phyloP scores from a whole-genome alignment of 306 rosid genomes.

The Trifolium pratense region DNA sequence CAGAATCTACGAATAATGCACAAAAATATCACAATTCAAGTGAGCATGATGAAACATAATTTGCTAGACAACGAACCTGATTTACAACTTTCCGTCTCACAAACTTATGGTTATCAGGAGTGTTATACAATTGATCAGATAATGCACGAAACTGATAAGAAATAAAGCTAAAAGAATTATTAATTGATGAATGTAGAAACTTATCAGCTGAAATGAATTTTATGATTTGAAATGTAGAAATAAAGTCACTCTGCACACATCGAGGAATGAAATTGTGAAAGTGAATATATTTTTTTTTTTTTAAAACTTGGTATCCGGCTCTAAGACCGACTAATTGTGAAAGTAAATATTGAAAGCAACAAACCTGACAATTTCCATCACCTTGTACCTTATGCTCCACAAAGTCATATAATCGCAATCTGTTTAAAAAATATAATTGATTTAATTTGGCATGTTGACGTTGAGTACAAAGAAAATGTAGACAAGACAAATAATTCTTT shows the following conservation, averaged over 20 bases:
- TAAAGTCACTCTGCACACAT: slow-evolving; percentile 15
- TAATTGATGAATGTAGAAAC: slow-evolving; percentile 30
- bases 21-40: slow-evolving; percentile 22
- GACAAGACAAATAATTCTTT: slow-evolving; percentile 27
- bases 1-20: slow-evolving; percentile 40
- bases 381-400: slow-evolving; percentile 72
- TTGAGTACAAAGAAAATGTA: slow-evolving; percentile 32
- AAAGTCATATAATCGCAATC: slow-evolving; percentile 75
- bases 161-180: slow-evolving; percentile 31
- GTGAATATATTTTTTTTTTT: no score
- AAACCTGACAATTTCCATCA: slow-evolving; percentile 95
- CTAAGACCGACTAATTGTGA: no score
- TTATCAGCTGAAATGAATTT: background rate
- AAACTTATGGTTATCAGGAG: slow-evolving; percentile 64
- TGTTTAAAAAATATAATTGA: slow-evolving; percentile 36
- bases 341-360: slow-evolving; percentile 37
- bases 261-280: slow-evolving; percentile 20
- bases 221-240: background rate
- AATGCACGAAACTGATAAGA: slow-evolving; percentile 76
- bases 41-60: slow-evolving; percentile 23
- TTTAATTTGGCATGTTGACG: slow-evolving; percentile 41
- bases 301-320: no score
- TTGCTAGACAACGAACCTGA: slow-evolving; percentile 59
- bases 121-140: slow-evolving; percentile 73
- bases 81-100: slow-evolving; percentile 71